These are phyloP conservation scores for Mycena venus DNA, from an alignment of 768 basidiomycete genomes.

Conservation along the genomic window DNA sequence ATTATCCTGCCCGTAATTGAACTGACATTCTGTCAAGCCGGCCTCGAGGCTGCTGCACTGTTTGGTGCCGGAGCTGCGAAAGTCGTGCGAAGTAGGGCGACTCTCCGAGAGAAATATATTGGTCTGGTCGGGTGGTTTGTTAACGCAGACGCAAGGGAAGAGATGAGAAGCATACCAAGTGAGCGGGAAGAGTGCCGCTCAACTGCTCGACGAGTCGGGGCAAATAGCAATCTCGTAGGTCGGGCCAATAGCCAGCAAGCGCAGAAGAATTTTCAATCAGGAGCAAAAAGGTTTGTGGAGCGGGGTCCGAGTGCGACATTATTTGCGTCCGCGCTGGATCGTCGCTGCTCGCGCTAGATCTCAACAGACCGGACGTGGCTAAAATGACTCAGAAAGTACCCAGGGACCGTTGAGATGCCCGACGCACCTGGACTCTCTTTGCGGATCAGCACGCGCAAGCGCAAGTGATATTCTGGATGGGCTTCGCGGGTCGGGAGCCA, in stretches of 20 bases:
- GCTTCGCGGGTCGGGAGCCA: constrained; percentile 1
- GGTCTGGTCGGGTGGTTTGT: constrained; percentile 42
- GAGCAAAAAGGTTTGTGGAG: constrained; percentile 54
- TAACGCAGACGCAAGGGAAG: background rate
- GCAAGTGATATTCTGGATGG: background rate
- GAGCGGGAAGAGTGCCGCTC: constrained; percentile 51
- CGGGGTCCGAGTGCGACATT: constrained; percentile 15
- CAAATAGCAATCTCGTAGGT: constrained; percentile 63
- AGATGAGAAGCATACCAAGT: constrained; percentile 53
- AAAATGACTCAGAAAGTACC: background rate
- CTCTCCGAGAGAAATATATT: constrained; percentile 61
- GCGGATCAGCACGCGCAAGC: constrained; percentile 9
- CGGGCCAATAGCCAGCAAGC: constrained; percentile 60
- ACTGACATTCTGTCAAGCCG: constrained; percentile 55
- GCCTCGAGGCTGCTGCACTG: constrained; percentile 56
- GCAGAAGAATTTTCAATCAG: constrained; percentile 69
- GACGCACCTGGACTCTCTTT: constrained; percentile 22
- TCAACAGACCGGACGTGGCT: background rate
- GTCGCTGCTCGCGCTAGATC: background rate
- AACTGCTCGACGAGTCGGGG: constrained; percentile 57
- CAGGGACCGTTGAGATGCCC: background rate
- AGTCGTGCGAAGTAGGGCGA: constrained; percentile 52
- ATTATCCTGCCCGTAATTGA: constrained; percentile 58
- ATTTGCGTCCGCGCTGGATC: background rate
- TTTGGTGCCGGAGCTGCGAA: constrained; percentile 47